Percentiles rank a stretch among this genome's conserved stretches.
phyloP scores from a whole-genome alignment of 768 basidiomycete species.

The Naganishia vaughanmartiniae region DNA sequence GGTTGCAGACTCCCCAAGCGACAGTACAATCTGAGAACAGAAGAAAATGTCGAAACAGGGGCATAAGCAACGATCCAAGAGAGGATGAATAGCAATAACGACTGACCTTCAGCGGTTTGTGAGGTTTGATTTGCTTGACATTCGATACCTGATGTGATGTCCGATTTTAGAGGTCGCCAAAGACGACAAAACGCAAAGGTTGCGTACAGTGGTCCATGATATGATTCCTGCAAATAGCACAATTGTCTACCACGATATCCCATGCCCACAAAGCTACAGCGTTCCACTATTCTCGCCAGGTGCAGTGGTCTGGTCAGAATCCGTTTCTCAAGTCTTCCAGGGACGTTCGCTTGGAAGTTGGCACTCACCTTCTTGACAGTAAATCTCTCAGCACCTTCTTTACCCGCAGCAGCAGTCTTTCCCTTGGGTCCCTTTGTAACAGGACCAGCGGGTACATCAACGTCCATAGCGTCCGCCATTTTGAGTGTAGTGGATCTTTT shows the following conservation, averaged over 20 bases:
- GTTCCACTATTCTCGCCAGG: slow-evolving; percentile 71
- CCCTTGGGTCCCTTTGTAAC: slow-evolving; percentile 21
- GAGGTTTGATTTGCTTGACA: slow-evolving; percentile 99
- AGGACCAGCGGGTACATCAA: slow-evolving; percentile 11
- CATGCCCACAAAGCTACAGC: slow-evolving; percentile 98
- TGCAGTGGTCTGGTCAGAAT: background rate
- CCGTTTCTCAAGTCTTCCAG: background rate
- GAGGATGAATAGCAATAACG: slow-evolving; percentile 46
- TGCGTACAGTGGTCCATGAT: slow-evolving; percentile 98
- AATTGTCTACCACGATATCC: slow-evolving; percentile 99
- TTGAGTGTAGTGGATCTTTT: background rate
- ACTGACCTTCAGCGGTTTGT: slow-evolving; percentile 22
- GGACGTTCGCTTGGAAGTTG: too few relatives aligned
- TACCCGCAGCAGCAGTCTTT: slow-evolving; percentile 19
- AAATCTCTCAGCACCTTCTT: slow-evolving; percentile 56
- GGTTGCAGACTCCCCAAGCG: slow-evolving; percentile 99
- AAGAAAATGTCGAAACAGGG: too few relatives aligned
- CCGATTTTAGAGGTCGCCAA: background rate
- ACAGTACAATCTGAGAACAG: slow-evolving; percentile 60
- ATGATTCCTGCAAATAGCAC: slow-evolving; percentile 98
- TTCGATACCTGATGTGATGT: slow-evolving; percentile 73
- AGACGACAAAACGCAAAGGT: background rate
- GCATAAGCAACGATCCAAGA: slow-evolving; percentile 52
- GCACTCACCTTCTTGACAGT: slow-evolving; percentile 92
- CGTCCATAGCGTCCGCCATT: slow-evolving; percentile 35